Conservation (phyloP, 805 yeast genomes). For the Kodamaea kakaduensis region DNA sequence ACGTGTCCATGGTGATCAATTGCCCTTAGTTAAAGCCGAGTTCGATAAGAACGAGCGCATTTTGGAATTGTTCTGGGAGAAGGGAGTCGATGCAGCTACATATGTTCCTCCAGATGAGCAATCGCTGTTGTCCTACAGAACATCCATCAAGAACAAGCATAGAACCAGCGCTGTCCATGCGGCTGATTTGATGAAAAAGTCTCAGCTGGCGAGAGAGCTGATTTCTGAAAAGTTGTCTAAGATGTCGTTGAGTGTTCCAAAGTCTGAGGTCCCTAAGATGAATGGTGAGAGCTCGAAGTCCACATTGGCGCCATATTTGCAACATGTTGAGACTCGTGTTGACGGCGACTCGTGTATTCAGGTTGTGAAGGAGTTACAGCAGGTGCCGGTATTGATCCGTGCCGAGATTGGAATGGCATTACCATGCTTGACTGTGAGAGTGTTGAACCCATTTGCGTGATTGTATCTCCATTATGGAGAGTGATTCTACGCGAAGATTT, state of each 20-base stretch:
- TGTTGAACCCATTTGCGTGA: conserved; percentile 74
- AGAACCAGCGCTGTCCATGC: conserved; percentile 70
- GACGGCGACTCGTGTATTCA: conserved; percentile 67
- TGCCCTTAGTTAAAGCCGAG: conserved; percentile 89
- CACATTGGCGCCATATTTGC: conserved; percentile 55
- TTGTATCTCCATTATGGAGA: no score
- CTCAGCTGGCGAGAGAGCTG: conserved; percentile 34
- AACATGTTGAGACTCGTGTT: conserved; percentile 50
- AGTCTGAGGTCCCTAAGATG: conserved; percentile 22
- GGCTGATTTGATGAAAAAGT: conserved; percentile 51
- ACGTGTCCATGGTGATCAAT: conserved; percentile 95
- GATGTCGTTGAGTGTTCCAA: conserved; percentile 51
- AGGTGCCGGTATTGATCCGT: conserved; percentile 79
- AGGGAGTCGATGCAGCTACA: conserved; percentile 87
- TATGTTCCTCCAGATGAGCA: conserved; percentile 88
- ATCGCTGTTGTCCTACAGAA: conserved; percentile 69
- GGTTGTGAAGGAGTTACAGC: conserved; percentile 71
- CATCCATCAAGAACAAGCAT: conserved; percentile 72
- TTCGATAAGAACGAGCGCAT: conserved; percentile 65
- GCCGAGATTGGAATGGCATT: conserved; percentile 94
- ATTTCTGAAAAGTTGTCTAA: conserved; percentile 46
- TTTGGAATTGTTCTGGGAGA: conserved; percentile 88
- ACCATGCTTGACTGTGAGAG: conserved; percentile 90
- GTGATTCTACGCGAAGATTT: no score
- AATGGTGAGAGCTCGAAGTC: conserved; percentile 12